Percentiles rank a stretch among this genome's conserved stretches.
Evolutionary conservation across 345 rosid species (phyloP).

Genomic region (Brassica nigra): DNA sequence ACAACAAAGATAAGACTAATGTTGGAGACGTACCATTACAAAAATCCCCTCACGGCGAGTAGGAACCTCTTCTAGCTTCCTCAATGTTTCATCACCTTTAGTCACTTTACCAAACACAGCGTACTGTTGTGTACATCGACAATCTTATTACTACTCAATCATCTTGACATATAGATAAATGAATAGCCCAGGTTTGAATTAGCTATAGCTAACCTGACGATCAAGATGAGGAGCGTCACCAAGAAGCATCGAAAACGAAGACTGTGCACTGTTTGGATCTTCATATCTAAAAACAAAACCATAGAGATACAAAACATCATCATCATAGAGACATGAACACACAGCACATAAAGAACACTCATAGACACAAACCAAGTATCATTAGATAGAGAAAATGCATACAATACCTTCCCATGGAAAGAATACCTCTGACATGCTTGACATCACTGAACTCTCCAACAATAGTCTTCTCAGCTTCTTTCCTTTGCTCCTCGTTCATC

Average conservation of each 20-base stretch:
- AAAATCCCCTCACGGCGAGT: conserved; percentile 90
- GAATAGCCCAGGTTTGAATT: background rate
- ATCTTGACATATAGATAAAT: background rate
- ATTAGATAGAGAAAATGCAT: background rate
- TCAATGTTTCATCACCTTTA: conserved; percentile 88
- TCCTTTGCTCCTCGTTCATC: conserved; percentile 80
- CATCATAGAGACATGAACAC: background rate
- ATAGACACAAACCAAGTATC: background rate
- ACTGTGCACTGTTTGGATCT: conserved; percentile 87
- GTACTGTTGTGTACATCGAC: conserved; percentile 53
- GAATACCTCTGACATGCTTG: conserved; percentile 87
- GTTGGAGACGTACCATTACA: conserved; percentile 68
- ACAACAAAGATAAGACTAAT: background rate
- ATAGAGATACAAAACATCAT: background rate
- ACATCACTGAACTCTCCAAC: conserved; percentile 89
- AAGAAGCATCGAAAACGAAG: conserved; percentile 95
- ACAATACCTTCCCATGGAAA: conserved; percentile 84
- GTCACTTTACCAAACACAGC: conserved; percentile 96
- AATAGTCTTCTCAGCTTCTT: conserved; percentile 70
- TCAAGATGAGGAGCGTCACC: conserved; percentile 98
- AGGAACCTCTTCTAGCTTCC: conserved; percentile 83
- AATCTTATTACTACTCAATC: conserved; percentile 5
- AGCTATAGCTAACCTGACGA: conserved; percentile 54
- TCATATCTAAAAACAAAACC: conserved; percentile 52
- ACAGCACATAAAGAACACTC: background rate